Percentiles rank a stretch among this genome's conserved stretches.
Conservation (phyloP, 345 rosid species). For the Camelina sativa region DNA sequence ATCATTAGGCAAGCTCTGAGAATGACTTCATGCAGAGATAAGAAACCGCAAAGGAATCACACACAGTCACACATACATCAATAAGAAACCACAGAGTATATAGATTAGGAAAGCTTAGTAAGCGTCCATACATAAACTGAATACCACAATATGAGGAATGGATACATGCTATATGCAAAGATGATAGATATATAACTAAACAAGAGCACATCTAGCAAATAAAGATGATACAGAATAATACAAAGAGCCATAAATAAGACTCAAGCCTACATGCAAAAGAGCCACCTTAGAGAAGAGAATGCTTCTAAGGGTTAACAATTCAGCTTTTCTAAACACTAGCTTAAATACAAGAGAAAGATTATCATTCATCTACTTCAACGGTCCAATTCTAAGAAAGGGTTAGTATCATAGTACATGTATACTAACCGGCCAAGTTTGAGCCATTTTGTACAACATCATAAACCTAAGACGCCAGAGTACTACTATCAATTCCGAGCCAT, state of each 20-base stretch:
- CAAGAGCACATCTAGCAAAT: neutral
- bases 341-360: neutral
- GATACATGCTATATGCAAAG: constrained; percentile 1
- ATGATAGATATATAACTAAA: neutral
- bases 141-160: constrained; percentile 1
- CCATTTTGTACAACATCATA: neutral
- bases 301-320: neutral
- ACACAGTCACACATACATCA: neutral
- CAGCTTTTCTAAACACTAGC: neutral
- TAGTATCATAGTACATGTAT: neutral
- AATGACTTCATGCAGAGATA: neutral
- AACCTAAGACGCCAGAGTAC: neutral
- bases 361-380: constrained; percentile 3
- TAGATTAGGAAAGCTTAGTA: constrained; percentile 17
- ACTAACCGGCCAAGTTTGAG: constrained; percentile 1
- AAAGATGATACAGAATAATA: neutral
- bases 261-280: constrained; percentile 2
- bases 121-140: neutral
- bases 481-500: neutral
- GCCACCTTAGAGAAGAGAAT: neutral
- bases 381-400: constrained; percentile 11
- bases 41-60: neutral
- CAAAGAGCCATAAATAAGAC: constrained; percentile 16
- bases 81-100: neutral
- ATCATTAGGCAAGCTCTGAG: neutral